Percentiles rank a stretch among this genome's conserved stretches.
Evolutionary conservation across 225 moss, liverwort and hornwort species (phyloP).

Genomic region (Takakia lepidozioides): DNA sequence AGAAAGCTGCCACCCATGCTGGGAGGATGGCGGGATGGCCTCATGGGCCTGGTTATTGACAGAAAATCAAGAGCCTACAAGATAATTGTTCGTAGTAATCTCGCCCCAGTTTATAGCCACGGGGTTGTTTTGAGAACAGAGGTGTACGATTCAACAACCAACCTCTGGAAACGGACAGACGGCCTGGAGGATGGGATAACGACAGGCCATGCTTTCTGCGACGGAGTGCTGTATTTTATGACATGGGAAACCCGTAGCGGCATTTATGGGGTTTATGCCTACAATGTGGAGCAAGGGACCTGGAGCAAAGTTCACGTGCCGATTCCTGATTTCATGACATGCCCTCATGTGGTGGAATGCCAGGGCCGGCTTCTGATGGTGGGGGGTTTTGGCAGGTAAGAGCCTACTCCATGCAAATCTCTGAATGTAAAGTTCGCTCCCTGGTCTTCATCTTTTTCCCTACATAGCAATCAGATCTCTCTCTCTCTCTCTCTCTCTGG

Average conservation of each 20-base stretch:
- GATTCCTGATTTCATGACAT: conserved; percentile 48
- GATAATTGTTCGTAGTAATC: conserved; percentile 34
- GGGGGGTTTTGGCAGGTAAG: conserved; percentile 45
- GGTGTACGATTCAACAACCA: conserved; percentile 32
- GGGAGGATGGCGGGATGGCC: conserved; percentile 32
- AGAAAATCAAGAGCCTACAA: conserved; percentile 17
- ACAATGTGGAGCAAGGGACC: conserved; percentile 21
- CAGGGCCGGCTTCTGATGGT: conserved; percentile 46
- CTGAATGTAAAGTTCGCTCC: no score
- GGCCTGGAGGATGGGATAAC: conserved; percentile 36
- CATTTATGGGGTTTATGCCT: conserved; percentile 39
- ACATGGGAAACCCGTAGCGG: conserved; percentile 40
- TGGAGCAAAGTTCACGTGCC: conserved; percentile 56
- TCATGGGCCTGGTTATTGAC: conserved; percentile 37
- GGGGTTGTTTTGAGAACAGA: conserved; percentile 15
- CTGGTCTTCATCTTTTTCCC: no score
- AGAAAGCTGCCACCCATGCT: conserved; percentile 44
- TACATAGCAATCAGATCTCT: no score
- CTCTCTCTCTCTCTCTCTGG: no score
- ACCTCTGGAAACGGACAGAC: conserved; percentile 27
- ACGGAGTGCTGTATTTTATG: conserved; percentile 50
- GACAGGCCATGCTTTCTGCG: conserved; percentile 37
- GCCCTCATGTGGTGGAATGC: conserved; percentile 47
- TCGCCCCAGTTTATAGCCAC: conserved; percentile 20
- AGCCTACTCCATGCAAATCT: no score